Conservation (phyloP, 2,329 filamentous ascomycete genomes). For the Fusarium denticulatum region DNA sequence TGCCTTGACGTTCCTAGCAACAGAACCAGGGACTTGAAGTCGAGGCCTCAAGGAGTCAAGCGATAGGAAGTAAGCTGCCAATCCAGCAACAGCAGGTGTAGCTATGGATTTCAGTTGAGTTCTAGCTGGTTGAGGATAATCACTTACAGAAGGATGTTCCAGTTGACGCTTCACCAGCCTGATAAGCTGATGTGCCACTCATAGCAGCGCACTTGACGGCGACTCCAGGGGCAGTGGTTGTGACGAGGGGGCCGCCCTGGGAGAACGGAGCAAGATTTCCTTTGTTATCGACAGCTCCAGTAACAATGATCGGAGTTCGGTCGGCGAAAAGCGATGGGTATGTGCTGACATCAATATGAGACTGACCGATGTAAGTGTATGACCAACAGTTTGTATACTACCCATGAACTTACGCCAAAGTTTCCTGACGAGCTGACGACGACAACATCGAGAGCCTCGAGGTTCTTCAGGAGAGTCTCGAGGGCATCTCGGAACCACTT, state of each 20-base stretch:
- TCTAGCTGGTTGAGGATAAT: rapidly evolving
- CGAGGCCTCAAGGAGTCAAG: background rate
- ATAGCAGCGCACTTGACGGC: background rate
- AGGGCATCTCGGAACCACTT: background rate
- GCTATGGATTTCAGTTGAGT: background rate
- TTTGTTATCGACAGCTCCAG: background rate
- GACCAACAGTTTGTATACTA: rapidly evolving
- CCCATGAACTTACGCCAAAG: background rate
- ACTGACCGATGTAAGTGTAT: background rate
- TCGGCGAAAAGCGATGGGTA: background rate
- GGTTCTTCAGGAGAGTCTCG: background rate
- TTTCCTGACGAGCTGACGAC: background rate
- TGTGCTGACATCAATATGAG: background rate
- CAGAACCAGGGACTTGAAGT: background rate
- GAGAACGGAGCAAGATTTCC: background rate
- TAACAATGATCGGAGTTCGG: background rate
- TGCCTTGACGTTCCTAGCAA: background rate
- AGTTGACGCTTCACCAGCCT: background rate
- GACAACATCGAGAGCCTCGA: background rate
- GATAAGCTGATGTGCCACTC: background rate
- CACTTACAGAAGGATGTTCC: background rate
- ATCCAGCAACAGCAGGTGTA: background rate
- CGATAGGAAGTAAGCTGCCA: background rate
- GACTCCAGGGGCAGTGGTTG: background rate
- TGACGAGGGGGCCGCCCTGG: background rate